These are phyloP conservation scores for Cercospora sp. DNA, from an alignment of 2,329 filamentous ascomycete species.

Conservation along the genomic window DNA sequence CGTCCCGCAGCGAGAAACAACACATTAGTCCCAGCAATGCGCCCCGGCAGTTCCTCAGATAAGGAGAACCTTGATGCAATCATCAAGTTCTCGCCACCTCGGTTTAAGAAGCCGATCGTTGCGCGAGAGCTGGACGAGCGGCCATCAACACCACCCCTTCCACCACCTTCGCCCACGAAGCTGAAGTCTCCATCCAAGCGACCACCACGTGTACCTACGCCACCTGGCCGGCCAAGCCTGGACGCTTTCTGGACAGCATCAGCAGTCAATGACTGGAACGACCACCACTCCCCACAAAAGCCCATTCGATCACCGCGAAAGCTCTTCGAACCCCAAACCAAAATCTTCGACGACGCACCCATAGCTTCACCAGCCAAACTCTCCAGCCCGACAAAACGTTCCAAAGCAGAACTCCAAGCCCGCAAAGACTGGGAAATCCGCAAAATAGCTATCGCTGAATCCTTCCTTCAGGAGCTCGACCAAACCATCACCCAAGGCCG, in stretches of 20 bases:
- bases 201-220: slow-evolving; percentile 51
- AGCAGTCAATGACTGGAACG: slow-evolving; percentile 64
- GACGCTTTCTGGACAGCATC: slow-evolving; percentile 63
- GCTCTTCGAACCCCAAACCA: slow-evolving; percentile 30
- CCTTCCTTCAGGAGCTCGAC: slow-evolving; percentile 71
- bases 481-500: slow-evolving; percentile 60
- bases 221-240: slow-evolving; percentile 55
- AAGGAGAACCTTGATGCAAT: slow-evolving; percentile 34
- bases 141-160: slow-evolving; percentile 43
- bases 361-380: slow-evolving; percentile 44
- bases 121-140: slow-evolving; percentile 16
- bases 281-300: slow-evolving; percentile 59
- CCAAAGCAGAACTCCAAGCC: slow-evolving; percentile 38
- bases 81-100: slow-evolving; percentile 32
- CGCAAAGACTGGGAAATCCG: slow-evolving; percentile 63
- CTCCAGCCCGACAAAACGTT: slow-evolving; percentile 38
- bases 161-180: slow-evolving; percentile 45
- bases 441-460: slow-evolving; percentile 63
- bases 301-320: slow-evolving; percentile 43
- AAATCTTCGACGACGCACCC: slow-evolving; percentile 31
- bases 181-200: slow-evolving; percentile 53
- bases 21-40: neutral
- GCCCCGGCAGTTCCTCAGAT: slow-evolving; percentile 28
- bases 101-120: slow-evolving; percentile 23
- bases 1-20: neutral